phyloP scores from a whole-genome alignment of 371 early-diverging fungal species.

The Mucor racemosus region DNA sequence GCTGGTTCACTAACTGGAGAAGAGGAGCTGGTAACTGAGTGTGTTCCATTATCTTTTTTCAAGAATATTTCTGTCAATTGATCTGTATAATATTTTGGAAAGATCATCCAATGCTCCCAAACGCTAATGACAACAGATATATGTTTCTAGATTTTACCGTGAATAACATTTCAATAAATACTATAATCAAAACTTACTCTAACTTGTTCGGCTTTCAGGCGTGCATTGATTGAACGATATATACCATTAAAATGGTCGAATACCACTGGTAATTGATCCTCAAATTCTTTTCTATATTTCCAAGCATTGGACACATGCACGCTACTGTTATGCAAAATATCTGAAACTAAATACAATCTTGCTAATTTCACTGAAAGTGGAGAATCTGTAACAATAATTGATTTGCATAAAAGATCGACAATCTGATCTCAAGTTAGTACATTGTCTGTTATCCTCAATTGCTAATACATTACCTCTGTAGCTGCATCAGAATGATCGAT shows the following conservation, averaged over 20 bases:
- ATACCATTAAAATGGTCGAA: slow-evolving; percentile 76
- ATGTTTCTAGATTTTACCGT: slow-evolving; percentile 43
- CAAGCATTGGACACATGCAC: slow-evolving; percentile 84
- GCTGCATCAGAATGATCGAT: slow-evolving; percentile 86
- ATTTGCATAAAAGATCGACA: slow-evolving; percentile 66
- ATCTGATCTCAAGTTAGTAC: slow-evolving; percentile 44
- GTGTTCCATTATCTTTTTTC: slow-evolving; percentile 29
- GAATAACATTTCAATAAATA: not conserved
- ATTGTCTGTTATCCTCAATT: not conserved
- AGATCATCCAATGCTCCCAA: slow-evolving; percentile 92
- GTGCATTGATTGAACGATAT: slow-evolving; percentile 68
- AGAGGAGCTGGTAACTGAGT: not conserved
- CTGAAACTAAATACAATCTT: slow-evolving; percentile 81
- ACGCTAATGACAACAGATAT: slow-evolving; percentile 69
- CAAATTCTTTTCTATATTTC: slow-evolving; percentile 81
- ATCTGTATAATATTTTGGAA: slow-evolving; percentile 73
- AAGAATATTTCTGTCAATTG: slow-evolving; percentile 52
- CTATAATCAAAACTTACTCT: slow-evolving; percentile 42
- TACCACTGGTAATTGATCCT: slow-evolving; percentile 64
- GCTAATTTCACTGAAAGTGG: slow-evolving; percentile 74
- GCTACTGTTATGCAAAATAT: slow-evolving; percentile 86
- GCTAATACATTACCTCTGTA: slow-evolving; percentile 57
- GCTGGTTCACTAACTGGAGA: slow-evolving; percentile 5
- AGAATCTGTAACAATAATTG: slow-evolving; percentile 64
- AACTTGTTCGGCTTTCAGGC: slow-evolving; percentile 87